Conservation (phyloP, 2,329 filamentous ascomycete species). For the Colletotrichum sp. region DNA sequence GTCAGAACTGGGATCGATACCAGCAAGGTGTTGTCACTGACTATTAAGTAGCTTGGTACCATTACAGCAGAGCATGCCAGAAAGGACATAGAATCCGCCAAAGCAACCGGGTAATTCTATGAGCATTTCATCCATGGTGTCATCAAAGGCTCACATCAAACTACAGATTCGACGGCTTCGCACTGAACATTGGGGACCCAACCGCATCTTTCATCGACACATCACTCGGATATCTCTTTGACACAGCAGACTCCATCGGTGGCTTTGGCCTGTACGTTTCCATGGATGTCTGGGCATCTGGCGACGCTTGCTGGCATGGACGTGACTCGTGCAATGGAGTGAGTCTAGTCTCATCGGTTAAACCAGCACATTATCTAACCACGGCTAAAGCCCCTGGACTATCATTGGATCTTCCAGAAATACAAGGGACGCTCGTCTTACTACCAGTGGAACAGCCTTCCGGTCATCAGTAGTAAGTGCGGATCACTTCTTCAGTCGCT, state of each 20-base stretch:
- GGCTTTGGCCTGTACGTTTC: not conserved
- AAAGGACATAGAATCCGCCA: not conserved
- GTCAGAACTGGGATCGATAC: not conserved
- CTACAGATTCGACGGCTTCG: not conserved
- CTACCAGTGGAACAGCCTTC: not conserved
- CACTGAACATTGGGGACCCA: not conserved
- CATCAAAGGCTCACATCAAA: not conserved
- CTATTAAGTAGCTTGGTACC: accelerated
- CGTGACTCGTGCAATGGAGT: not conserved
- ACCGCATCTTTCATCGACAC: not conserved
- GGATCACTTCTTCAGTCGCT: accelerated
- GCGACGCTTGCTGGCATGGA: not conserved
- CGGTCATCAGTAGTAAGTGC: not conserved
- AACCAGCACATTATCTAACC: not conserved
- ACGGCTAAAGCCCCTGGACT: not conserved
- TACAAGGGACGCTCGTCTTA: not conserved
- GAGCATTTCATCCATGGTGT: accelerated
- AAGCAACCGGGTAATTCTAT: not conserved
- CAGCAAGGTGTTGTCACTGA: accelerated
- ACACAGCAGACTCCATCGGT: not conserved
- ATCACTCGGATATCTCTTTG: not conserved
- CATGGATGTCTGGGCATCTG: not conserved
- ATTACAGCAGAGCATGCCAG: not conserved
- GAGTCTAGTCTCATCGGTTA: not conserved
- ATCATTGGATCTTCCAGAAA: not conserved